Base-by-base conservation (phyloP, 257 asterid species). In the Eucommia ulmoides region DNA sequence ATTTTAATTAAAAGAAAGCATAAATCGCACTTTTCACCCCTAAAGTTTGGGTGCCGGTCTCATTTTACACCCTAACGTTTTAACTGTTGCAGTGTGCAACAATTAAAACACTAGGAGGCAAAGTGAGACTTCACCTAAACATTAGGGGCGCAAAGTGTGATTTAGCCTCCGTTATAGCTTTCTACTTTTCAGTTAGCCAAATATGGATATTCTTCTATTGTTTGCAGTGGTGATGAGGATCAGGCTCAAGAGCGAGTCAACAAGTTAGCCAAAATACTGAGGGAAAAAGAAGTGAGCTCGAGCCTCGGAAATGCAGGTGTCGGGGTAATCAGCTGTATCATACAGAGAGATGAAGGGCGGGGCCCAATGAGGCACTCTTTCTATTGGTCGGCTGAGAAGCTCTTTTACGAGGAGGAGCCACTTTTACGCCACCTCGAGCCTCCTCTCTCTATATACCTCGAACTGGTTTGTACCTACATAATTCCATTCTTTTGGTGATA, bases 311-410 rank as follows among this genome's bases (percentile, higher is more conserved):
- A 74, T 72, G 88, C 93, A n/a, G 97, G 99, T 42, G 93, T 86
- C 33, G 81, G 81, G 44, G 93, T 74, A 5, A 80, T 83, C 52
- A 91, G 99, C 65, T 91, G 97, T 65, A 86, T 91, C 54, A 86
- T 91, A 65, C 97, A 83, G 74, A 77, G 99, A 71, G 97, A 91
- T 56, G 99, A 83, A 74, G 99, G 99, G 50, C 72, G 98, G 53
- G 99, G 93, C 23, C 99, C 99, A 1, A 81, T 91, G 83, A 81
- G 99, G 62, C 99, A 91, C 66, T 91, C 99, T 56, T 91, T 91
- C 63, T 82, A 83, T 58, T 91, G 89, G 93, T 83, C 94, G 18
- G 69, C 65, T 1, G 95, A 76, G 52, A 91, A 79, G 38, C 75
- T 60, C 55, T 83, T 79, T 71, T 83, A 72, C 9, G 82, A 70